Conservation (phyloP, 768 basidiomycete genomes). For the Xerocomellus intermedius region DNA sequence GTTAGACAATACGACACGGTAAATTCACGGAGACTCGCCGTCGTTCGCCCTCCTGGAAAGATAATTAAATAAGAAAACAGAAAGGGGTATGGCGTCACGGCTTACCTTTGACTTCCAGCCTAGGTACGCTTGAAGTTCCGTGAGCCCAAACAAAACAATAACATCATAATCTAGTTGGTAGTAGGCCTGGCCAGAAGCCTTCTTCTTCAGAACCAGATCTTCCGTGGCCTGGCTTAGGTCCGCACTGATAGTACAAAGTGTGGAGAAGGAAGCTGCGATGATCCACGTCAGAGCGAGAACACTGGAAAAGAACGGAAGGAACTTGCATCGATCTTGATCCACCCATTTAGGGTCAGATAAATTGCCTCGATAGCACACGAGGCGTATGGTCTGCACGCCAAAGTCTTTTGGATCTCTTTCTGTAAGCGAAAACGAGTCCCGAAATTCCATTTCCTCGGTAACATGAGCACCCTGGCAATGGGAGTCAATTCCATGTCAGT, state of each 20-base stretch:
- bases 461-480: slow-evolving; percentile 1
- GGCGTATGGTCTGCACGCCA: slow-evolving; percentile 1
- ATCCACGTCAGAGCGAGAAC: not conserved
- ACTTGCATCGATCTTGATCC: slow-evolving; percentile 13
- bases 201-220: not conserved
- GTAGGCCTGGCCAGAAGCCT: not conserved
- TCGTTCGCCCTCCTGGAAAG: not conserved
- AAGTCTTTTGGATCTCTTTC: not conserved
- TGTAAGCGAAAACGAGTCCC: slow-evolving; percentile 9
- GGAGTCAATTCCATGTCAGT: not conserved
- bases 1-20: not conserved
- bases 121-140: slow-evolving; percentile 7
- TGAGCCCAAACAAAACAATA: slow-evolving; percentile 8
- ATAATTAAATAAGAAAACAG: not conserved
- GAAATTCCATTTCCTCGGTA: slow-evolving; percentile 6
- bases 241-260: not conserved
- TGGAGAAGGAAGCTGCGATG: slow-evolving; percentile 3
- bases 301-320: not conserved
- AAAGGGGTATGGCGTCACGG: not conserved
- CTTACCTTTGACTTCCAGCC: slow-evolving; percentile 11
- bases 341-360: slow-evolving; percentile 12
- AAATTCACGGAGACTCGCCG: not conserved
- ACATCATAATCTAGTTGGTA: slow-evolving; percentile 17
- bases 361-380: slow-evolving; percentile 10
- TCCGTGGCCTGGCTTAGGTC: not conserved